Conservation (phyloP, 352 stramenopile genomes). For the Phytophthora rubi region DNA sequence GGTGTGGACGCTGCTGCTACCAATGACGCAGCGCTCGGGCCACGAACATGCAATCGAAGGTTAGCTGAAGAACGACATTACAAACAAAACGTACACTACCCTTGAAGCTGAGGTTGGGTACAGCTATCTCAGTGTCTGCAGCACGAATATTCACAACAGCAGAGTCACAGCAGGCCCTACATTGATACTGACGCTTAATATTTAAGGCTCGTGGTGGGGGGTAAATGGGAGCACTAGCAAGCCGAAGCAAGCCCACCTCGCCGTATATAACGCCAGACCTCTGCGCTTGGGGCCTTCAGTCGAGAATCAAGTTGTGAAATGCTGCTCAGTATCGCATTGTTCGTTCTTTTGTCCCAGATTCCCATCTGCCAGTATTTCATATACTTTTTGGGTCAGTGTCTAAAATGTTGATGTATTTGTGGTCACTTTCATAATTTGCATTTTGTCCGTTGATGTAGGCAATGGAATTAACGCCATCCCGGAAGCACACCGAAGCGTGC, state of each 20-base stretch:
- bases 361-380: slow-evolving; percentile 1
- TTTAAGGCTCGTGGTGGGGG: not conserved
- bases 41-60: not conserved
- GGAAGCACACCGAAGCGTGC: too few species aligned
- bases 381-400: too few species aligned
- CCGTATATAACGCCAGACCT: not conserved
- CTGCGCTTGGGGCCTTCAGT: not conserved
- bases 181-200: not conserved
- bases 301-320: not conserved
- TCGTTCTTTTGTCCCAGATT: not conserved
- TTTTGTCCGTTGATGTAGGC: too few species aligned
- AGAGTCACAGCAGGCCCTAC: not conserved
- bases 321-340: not conserved
- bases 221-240: not conserved
- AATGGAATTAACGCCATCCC: too few species aligned
- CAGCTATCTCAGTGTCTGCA: not conserved
- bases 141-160: not conserved
- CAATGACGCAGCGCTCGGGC: not conserved
- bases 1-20: not conserved
- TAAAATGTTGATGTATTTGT: slow-evolving; percentile 2
- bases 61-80: not conserved
- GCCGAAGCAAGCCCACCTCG: not conserved
- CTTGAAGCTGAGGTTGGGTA: not conserved
- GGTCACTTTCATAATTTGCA: slow-evolving; percentile 8
- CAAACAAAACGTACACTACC: not conserved